Evolutionary conservation across 2,329 filamentous ascomycete genomes (phyloP).

Genomic region (Pestalotiopsis sp.): DNA sequence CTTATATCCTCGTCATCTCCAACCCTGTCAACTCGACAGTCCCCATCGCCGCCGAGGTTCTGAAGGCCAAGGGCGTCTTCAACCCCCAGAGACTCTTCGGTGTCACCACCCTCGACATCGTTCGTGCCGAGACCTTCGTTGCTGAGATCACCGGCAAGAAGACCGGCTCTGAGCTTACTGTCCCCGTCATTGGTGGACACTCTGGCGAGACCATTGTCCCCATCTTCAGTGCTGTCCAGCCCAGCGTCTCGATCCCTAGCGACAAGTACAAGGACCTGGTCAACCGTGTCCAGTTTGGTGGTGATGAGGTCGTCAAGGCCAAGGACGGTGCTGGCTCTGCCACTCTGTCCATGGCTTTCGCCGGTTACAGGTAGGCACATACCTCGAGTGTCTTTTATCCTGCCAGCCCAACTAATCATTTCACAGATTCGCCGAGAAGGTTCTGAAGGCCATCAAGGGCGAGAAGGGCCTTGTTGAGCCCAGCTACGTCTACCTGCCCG

Average conservation of each 20-base stretch:
- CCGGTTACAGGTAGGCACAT: constrained; percentile 76
- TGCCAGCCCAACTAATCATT: neutral
- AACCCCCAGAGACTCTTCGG: constrained; percentile 95
- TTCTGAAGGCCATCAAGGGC: constrained; percentile 84
- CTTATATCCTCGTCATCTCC: constrained; percentile 94
- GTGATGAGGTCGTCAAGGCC: constrained; percentile 94
- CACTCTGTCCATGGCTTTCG: constrained; percentile 93
- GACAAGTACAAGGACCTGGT: constrained; percentile 91
- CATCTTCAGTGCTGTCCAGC: constrained; percentile 88
- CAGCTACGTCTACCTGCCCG: constrained; percentile 92
- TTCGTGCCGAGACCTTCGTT: constrained; percentile 96
- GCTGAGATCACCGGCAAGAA: constrained; percentile 80
- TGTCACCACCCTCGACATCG: constrained; percentile 97
- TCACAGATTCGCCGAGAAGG: constrained; percentile 86
- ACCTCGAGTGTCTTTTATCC: too few species aligned
- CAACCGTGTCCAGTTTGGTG: constrained; percentile 96
- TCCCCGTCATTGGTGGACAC: constrained; percentile 95
- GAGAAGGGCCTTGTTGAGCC: constrained; percentile 93
- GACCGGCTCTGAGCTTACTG: constrained; percentile 77
- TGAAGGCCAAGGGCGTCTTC: constrained; percentile 92
- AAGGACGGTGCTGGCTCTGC: constrained; percentile 91
- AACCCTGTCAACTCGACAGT: constrained; percentile 99
- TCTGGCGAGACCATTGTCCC: constrained; percentile 98
- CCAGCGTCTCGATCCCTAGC: constrained; percentile 74
- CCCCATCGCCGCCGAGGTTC: constrained; percentile 93